Evolutionary conservation across 305 asterid species (phyloP).

Genomic region (Solanum hybrid): DNA sequence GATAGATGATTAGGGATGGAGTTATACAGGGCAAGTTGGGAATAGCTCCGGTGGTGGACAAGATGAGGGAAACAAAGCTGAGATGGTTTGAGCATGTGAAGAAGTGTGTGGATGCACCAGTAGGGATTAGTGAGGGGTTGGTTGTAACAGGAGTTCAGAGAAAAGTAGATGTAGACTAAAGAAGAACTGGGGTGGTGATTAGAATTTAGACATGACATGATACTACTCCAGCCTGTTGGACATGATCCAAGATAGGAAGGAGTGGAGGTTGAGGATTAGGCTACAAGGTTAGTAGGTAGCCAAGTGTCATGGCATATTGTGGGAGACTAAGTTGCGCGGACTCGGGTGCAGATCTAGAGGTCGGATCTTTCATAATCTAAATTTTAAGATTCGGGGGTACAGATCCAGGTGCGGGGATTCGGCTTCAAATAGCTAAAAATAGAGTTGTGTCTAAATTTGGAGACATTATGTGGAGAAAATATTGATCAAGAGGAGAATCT

Average conservation of each 20-base stretch:
- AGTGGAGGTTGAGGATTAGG: neutral
- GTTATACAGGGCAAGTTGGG: neutral
- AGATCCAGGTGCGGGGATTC: neutral
- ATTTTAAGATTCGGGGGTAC: neutral
- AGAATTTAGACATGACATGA: neutral
- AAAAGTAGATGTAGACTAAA: neutral
- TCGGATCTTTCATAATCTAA: neutral
- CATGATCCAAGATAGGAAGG: neutral
- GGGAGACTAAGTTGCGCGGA: neutral
- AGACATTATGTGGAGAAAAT: neutral
- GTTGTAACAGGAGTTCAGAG: neutral
- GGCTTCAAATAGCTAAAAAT: neutral
- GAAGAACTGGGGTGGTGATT: neutral
- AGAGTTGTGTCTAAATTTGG: neutral
- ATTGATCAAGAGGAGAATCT: neutral
- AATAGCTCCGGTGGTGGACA: neutral
- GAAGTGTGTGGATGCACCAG: neutral
- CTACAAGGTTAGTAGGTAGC: neutral
- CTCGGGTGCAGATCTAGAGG: neutral
- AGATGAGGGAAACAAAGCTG: neutral
- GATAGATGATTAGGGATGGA: neutral
- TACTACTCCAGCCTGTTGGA: neutral
- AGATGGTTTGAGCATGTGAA: neutral
- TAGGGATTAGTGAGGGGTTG: neutral
- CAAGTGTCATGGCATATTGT: neutral